Evolutionary conservation across 2,329 filamentous ascomycete genomes (phyloP).

Genomic region (Colletotrichum sp.): DNA sequence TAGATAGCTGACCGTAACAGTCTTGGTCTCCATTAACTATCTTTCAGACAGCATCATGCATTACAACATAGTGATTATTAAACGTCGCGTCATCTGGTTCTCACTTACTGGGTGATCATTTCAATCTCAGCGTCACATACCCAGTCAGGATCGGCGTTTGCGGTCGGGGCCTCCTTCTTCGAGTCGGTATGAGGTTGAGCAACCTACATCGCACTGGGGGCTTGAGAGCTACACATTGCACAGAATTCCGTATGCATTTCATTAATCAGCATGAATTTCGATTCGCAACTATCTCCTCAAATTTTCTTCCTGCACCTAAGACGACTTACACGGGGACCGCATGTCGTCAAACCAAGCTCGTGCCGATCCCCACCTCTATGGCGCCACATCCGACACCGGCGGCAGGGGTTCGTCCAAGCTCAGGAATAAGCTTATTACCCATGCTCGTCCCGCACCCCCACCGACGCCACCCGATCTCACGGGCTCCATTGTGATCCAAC

Average conservation of each 20-base stretch:
- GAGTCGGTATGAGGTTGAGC: not conserved
- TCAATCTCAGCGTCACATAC: fast-evolving
- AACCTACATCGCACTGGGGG: fast-evolving
- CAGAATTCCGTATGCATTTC: fast-evolving
- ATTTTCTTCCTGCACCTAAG: not conserved
- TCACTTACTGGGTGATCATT: fast-evolving
- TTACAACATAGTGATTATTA: fast-evolving
- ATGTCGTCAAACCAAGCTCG: not conserved
- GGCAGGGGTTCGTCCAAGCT: fast-evolving
- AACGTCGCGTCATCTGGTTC: fast-evolving
- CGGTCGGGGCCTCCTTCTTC: not conserved
- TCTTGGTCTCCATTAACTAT: fast-evolving
- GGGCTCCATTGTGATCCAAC: fast-evolving
- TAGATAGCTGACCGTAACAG: too few species aligned
- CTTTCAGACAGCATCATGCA: fast-evolving
- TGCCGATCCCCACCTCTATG: not conserved
- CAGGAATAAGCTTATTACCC: not conserved
- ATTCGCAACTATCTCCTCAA: fast-evolving
- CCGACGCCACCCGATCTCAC: not conserved
- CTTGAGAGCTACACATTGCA: not conserved
- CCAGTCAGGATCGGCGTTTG: fast-evolving
- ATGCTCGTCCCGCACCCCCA: not conserved
- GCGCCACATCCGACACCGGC: not conserved
- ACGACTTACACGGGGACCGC: not conserved
- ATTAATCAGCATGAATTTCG: fast-evolving